A percentile compares a stretch with the other conserved stretches of the same genome.
phyloP scores from a whole-genome alignment of 2,329 filamentous ascomycete species.

The Decorospora gaudefroyi region DNA sequence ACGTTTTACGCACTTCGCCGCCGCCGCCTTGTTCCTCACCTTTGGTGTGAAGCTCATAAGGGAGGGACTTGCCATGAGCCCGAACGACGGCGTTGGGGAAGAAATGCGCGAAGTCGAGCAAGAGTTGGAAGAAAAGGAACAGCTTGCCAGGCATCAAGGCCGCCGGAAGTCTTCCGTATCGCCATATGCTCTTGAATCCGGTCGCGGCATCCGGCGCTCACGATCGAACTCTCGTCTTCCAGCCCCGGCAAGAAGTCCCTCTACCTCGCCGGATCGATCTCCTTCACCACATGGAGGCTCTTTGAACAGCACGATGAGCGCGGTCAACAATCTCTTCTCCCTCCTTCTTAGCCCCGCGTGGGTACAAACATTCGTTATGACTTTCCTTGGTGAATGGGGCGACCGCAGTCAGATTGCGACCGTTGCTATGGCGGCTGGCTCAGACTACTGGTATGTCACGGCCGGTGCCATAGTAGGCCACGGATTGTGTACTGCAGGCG shows the following conservation, averaged over 20 bases:
- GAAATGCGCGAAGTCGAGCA: constrained; percentile 98
- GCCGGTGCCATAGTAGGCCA: constrained; percentile 85
- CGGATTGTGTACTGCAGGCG: constrained; percentile 84
- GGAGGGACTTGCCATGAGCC: constrained; percentile 86
- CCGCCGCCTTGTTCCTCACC: constrained; percentile 81
- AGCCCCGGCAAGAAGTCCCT: constrained; percentile 79
- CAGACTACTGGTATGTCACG: constrained; percentile 99
- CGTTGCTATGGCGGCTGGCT: constrained; percentile 96
- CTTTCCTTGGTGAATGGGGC: constrained; percentile 97
- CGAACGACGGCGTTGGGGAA: constrained; percentile 87
- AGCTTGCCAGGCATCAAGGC: constrained; percentile 66
- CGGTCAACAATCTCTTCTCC: constrained; percentile 83
- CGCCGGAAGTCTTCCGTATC: constrained; percentile 70
- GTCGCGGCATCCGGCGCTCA: constrained; percentile 68
- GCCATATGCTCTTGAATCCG: constrained; percentile 79
- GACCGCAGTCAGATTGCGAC: constrained; percentile 97
- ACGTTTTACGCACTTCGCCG: constrained; percentile 84
- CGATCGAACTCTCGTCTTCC: constrained; percentile 75
- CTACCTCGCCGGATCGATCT: constrained; percentile 56
- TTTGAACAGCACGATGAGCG: constrained; percentile 60
- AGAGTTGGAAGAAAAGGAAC: constrained; percentile 92
- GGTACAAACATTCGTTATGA: constrained; percentile 99
- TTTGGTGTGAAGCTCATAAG: constrained; percentile 84
- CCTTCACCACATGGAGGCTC: constrained; percentile 57
- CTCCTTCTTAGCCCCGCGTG: constrained; percentile 91